Evolutionary conservation across 768 basidiomycete species (phyloP).

Genomic region (Leccinum barrowsii): DNA sequence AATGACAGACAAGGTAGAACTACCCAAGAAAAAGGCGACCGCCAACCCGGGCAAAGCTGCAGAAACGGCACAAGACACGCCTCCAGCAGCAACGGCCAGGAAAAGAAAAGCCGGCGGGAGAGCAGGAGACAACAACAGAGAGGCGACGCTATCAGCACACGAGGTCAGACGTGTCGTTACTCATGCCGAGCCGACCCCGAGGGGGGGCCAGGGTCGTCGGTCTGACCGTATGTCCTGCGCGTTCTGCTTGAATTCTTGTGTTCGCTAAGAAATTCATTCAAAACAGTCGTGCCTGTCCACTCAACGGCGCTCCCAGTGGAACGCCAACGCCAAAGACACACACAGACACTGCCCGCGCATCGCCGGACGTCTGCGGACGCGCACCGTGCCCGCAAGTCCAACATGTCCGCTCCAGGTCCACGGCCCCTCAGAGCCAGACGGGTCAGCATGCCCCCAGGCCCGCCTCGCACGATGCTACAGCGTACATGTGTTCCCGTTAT

Average conservation of each 20-base stretch:
- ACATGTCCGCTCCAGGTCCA: slow-evolving; percentile 17
- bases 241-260: not conserved
- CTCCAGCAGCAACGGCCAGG: slow-evolving; percentile 14
- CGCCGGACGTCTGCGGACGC: slow-evolving; percentile 26
- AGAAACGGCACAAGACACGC: slow-evolving; percentile 15
- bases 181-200: slow-evolving; percentile 15
- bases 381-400: slow-evolving; percentile 24
- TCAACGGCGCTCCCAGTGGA: slow-evolving; percentile 14
- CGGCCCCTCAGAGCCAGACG: slow-evolving; percentile 26
- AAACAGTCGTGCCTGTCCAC: slow-evolving; percentile 20
- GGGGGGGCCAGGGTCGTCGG: slow-evolving; percentile 24
- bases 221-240: slow-evolving; percentile 24
- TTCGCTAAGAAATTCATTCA: slow-evolving; percentile 9
- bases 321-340: slow-evolving; percentile 25
- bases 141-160: slow-evolving; percentile 8
- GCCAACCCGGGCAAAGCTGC: slow-evolving; percentile 6
- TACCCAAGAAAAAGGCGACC: slow-evolving; percentile 22
- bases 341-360: slow-evolving; percentile 19
- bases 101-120: slow-evolving; percentile 29
- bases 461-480: slow-evolving; percentile 57
- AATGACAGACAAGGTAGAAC: slow-evolving; percentile 28
- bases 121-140: slow-evolving; percentile 12
- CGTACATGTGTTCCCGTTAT: slow-evolving; percentile 41
- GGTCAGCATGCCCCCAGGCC: slow-evolving; percentile 24
- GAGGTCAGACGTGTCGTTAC: slow-evolving; percentile 7